phyloP scores from a whole-genome alignment of 805 yeast genomes.

The Kuraishia hungarica region DNA sequence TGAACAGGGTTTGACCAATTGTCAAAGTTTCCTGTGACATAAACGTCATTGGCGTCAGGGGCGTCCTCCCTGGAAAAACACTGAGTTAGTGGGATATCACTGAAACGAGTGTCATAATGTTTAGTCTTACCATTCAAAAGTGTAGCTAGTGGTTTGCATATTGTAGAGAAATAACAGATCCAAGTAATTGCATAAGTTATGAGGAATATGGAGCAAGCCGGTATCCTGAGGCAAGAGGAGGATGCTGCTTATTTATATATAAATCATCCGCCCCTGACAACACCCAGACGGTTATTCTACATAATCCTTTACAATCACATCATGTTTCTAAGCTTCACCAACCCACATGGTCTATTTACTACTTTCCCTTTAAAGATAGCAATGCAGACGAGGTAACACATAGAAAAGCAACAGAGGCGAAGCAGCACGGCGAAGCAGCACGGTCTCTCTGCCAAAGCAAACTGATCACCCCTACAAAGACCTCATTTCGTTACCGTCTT shows the following conservation, averaged over 20 bases:
- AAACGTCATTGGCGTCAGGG: conserved; percentile 26
- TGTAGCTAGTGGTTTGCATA: conserved; percentile 5
- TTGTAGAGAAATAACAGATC: neutral
- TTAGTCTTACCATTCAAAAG: conserved; percentile 16
- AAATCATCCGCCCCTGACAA: neutral
- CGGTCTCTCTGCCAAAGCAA: too few species aligned
- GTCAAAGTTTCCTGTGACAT: conserved; percentile 51
- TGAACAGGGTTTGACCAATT: conserved; percentile 42
- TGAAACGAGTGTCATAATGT: too few species aligned
- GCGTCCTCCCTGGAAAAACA: conserved; percentile 20
- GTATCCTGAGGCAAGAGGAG: too few species aligned
- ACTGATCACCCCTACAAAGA: too few species aligned
- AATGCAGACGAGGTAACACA: too few species aligned
- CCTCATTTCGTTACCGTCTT: too few species aligned
- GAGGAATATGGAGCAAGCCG: too few species aligned
- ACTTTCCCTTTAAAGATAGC: neutral
- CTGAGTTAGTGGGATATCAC: conserved; percentile 8
- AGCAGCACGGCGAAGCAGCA: too few species aligned
- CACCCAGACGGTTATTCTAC: neutral
- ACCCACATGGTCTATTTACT: neutral
- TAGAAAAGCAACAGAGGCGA: too few species aligned
- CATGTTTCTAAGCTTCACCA: neutral
- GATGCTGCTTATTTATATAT: too few species aligned
- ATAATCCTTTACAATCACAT: neutral
- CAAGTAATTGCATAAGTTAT: too few species aligned